Evolutionary conservation across 768 basidiomycete species (phyloP), one percentile per base, ranked within the genome.

Genomic region (Boletus patriciae): DNA sequence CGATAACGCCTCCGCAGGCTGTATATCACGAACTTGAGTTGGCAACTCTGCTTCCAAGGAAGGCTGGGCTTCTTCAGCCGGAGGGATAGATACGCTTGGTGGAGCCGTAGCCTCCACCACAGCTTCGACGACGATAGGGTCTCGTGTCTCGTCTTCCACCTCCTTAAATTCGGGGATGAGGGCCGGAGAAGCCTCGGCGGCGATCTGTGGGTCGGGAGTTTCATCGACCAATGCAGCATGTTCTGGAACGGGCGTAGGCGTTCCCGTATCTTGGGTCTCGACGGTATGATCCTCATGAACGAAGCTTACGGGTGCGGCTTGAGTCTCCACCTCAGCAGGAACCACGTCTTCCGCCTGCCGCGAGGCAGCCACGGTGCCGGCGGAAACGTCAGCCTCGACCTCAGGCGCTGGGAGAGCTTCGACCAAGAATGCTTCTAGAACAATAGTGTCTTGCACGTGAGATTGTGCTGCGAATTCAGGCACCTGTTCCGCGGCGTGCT

Each of bases 401-500:
- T 44, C 27, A 18, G 44, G 37, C n/a, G 10, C 15, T 33, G n/a
- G 18, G 15, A 36, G 16, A 15, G n/a, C 21, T 33, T 44, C 27
- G 4, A 33, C 46, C 41, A 33, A n/a, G 9, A n/a, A n/a, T n/a
- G 25, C 44, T 25, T 44, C 56, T 19, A 38, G 36, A 41, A 18
- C 34, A 44, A 36, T n/a, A 27, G 27, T 12, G 12, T 37, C 53
- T 43, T 55, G 49, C 36, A 34, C 50, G 37, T 33, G 36, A 31
- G 23, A 4, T 41, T 42, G 52, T 40, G 38, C 31, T 46, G 50
- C 62, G 16, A 31, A 25, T 6, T 38, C 50, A 19, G 54, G 41
- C 3, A 42, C 59, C 16, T 47, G 54, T 25, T 50, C 60, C 57
- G 54, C 50, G 48, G 55, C 15, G 10, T 43, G 47, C 19, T 62